Evolutionary conservation across 2,329 filamentous ascomycete genomes (phyloP).

Genomic region (Penicillium sp.): DNA sequence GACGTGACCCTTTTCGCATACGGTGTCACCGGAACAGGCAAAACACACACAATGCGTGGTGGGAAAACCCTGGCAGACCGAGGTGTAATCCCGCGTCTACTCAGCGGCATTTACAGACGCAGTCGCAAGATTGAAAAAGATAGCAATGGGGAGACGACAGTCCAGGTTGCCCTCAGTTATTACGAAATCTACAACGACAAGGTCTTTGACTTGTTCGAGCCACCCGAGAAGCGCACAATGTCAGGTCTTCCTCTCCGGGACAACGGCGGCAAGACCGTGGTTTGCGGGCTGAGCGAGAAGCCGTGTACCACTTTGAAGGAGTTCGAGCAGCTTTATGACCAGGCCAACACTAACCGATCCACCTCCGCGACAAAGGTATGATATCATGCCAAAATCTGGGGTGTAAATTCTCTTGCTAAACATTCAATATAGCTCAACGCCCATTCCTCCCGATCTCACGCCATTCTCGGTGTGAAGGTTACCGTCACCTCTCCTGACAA

Average conservation of each 20-base stretch:
- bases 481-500: slow-evolving; percentile 63
- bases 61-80: slow-evolving; percentile 76
- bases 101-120: slow-evolving; percentile 76
- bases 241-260: slow-evolving; percentile 74
- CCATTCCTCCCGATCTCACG: slow-evolving; percentile 80
- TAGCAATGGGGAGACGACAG: slow-evolving; percentile 57
- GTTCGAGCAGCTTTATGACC: slow-evolving; percentile 81
- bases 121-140: slow-evolving; percentile 80
- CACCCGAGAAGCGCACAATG: slow-evolving; percentile 74
- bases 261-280: slow-evolving; percentile 75
- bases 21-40: slow-evolving; percentile 84
- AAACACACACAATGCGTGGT: slow-evolving; percentile 93
- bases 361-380: slow-evolving; percentile 72
- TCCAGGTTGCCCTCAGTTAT: slow-evolving; percentile 72
- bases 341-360: slow-evolving; percentile 81
- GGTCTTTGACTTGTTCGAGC: slow-evolving; percentile 81
- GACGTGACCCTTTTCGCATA: slow-evolving; percentile 89
- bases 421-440: slow-evolving; percentile 58
- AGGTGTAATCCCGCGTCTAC: slow-evolving; percentile 74
- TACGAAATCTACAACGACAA: slow-evolving; percentile 98
- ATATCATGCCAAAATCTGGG: slow-evolving; percentile 1
- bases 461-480: slow-evolving; percentile 82
- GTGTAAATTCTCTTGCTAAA: slow-evolving; percentile 13
- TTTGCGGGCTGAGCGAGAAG: slow-evolving; percentile 75
- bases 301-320: slow-evolving; percentile 77